Conservation (phyloP, 2,329 filamentous ascomycete genomes). For the Colletotrichum lindemuthianum region DNA sequence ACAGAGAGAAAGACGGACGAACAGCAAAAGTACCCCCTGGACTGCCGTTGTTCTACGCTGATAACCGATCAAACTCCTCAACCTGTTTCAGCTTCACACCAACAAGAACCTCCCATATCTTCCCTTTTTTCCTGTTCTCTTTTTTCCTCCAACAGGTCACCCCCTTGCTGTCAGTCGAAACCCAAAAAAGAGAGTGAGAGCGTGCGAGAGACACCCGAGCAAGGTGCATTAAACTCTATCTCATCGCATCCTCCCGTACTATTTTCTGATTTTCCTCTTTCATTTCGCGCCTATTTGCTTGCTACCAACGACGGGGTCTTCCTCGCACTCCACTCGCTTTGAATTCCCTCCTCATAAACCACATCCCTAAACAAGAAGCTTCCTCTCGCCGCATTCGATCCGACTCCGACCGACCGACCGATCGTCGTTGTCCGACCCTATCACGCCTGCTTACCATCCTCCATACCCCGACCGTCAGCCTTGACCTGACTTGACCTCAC, state of each 20-base stretch:
- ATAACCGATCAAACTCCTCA: constrained; percentile 47
- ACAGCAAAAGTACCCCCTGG: constrained; percentile 38
- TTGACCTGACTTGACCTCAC: too few species aligned
- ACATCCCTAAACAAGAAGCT: constrained; percentile 15
- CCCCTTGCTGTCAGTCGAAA: constrained; percentile 25
- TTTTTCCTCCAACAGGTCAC: constrained; percentile 14
- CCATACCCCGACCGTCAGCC: constrained; percentile 4
- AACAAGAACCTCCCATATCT: constrained; percentile 39
- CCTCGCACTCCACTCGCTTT: constrained; percentile 35
- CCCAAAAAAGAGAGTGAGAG: constrained; percentile 14
- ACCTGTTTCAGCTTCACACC: constrained; percentile 47
- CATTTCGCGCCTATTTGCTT: constrained; percentile 24
- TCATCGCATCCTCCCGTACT: constrained; percentile 10
- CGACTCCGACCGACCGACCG: constrained; percentile 23
- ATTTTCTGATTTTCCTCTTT: constrained; percentile 5
- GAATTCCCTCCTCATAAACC: constrained; percentile 20
- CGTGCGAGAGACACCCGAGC: constrained; percentile 2
- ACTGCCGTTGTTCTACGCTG: constrained; percentile 41
- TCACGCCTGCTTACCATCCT: constrained; percentile 11
- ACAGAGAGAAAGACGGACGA: neutral
- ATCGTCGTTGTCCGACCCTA: constrained; percentile 14
- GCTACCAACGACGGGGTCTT: constrained; percentile 25
- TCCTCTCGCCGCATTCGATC: neutral
- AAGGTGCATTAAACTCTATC: constrained; percentile 11
- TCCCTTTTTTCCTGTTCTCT: constrained; percentile 34